phyloP scores from a whole-genome alignment of 805 yeast species.

The Starmerella cellae region DNA sequence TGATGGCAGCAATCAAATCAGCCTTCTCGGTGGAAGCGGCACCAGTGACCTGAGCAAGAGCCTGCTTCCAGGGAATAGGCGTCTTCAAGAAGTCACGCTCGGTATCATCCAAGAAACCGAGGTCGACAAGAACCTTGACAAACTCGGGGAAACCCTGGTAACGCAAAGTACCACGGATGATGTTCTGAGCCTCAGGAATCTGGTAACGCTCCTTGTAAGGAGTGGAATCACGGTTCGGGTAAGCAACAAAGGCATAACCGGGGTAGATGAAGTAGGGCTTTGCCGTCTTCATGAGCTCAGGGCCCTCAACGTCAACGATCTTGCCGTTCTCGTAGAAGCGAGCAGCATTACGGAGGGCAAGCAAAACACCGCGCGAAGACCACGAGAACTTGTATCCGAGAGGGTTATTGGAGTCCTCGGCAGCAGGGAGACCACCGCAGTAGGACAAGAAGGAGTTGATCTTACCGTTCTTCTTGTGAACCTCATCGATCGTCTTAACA shows the following conservation, averaged over 20 bases:
- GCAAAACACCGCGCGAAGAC: constrained; percentile 95
- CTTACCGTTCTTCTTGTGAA: constrained; percentile 81
- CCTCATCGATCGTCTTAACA: constrained; percentile 95
- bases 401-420: constrained; percentile 95
- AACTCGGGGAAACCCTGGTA: constrained; percentile 99
- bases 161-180: constrained; percentile 92
- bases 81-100: constrained; percentile 41
- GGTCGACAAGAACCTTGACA: constrained; percentile 84
- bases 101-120: constrained; percentile 80
- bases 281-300: constrained; percentile 89
- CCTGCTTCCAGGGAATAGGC: constrained; percentile 75
- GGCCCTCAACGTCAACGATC: constrained; percentile 64
- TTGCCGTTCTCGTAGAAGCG: constrained; percentile 78
- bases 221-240: constrained; percentile 97
- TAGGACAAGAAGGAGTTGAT: constrained; percentile 86
- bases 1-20: constrained; percentile 66
- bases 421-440: constrained; percentile 99
- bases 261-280: constrained; percentile 92
- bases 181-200: constrained; percentile 96
- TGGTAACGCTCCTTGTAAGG: constrained; percentile 79
- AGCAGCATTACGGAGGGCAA: constrained; percentile 91
- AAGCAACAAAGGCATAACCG: constrained; percentile 85
- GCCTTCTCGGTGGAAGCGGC: constrained; percentile 54
- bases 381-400: constrained; percentile 97
- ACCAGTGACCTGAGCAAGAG: constrained; percentile 60